These are phyloP conservation scores for Paramecium octaurelia DNA, from an alignment of 73 alveolate genomes.

Conservation along the genomic window DNA sequence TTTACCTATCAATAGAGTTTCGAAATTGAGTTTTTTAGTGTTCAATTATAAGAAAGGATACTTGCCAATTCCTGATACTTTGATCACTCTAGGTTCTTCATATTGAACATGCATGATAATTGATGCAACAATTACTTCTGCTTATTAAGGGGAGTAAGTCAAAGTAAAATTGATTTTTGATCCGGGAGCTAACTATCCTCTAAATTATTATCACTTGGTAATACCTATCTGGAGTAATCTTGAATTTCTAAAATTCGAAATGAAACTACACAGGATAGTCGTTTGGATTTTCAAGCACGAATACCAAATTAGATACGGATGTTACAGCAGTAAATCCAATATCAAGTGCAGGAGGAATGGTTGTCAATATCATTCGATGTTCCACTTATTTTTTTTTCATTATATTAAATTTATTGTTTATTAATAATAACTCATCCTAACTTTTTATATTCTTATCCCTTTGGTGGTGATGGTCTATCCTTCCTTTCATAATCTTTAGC, in stretches of 20 bases:
- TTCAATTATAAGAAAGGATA: constrained; percentile 94
- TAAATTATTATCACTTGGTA: background rate
- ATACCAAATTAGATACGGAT: background rate
- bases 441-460: constrained; percentile 95
- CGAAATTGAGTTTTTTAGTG: constrained; percentile 86
- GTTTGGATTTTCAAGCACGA: constrained; percentile 33
- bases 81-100: constrained; percentile 86
- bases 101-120: constrained; percentile 83
- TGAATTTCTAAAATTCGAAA: background rate
- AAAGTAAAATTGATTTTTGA: constrained; percentile 77
- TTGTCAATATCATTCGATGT: background rate
- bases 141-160: constrained; percentile 82
- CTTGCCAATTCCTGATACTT: constrained; percentile 93
- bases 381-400: constrained; percentile 21
- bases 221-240: constrained; percentile 72
- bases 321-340: constrained; percentile 49
- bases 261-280: constrained; percentile 23
- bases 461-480: constrained; percentile 97
- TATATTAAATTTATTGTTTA: background rate
- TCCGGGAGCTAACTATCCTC: constrained; percentile 66
- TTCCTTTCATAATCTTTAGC: constrained; percentile 96
- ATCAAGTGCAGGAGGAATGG: constrained; percentile 14
- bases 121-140: constrained; percentile 93
- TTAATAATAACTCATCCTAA: constrained; percentile 25
- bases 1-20: constrained; percentile 83